Percentiles rank a stretch among this genome's conserved stretches.
Conservation (phyloP, 2,329 filamentous ascomycete genomes). For the Xylariaceae sp. region DNA sequence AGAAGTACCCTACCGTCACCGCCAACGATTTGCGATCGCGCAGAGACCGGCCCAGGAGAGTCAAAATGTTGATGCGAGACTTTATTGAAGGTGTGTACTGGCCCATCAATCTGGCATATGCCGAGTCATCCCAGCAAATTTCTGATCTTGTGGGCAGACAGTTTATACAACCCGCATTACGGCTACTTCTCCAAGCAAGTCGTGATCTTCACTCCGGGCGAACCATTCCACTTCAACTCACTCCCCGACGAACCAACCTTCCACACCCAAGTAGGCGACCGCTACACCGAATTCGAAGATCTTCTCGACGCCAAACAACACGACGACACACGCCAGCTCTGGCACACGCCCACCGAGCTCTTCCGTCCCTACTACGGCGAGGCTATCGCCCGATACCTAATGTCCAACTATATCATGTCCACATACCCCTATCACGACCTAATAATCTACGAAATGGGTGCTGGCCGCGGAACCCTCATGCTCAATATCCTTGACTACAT, state of each 20-base stretch:
- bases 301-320: constrained; percentile 70
- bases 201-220: constrained; percentile 90
- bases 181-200: constrained; percentile 96
- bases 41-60: constrained; percentile 74
- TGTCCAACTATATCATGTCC: constrained; percentile 92
- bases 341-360: constrained; percentile 97
- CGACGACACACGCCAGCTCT: constrained; percentile 80
- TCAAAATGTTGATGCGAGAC: constrained; percentile 96
- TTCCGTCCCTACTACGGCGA: constrained; percentile 97
- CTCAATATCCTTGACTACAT: constrained; percentile 97
- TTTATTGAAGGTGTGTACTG: constrained; percentile 79
- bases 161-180: constrained; percentile 89
- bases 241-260: constrained; percentile 86
- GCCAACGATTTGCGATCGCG: constrained; percentile 71
- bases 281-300: constrained; percentile 91
- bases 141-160: constrained; percentile 56
- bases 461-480: constrained; percentile 96
- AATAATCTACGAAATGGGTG: constrained; percentile 98
- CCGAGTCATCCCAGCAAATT: constrained; percentile 8
- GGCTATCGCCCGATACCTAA: constrained; percentile 91
- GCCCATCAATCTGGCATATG: constrained; percentile 3
- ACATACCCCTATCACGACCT: constrained; percentile 95
- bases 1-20: constrained; percentile 79
- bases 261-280: constrained; percentile 68
- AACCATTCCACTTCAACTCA: constrained; percentile 82